Evolutionary conservation across 345 rosid species (phyloP).

Genomic region (Carallia brachiata): DNA sequence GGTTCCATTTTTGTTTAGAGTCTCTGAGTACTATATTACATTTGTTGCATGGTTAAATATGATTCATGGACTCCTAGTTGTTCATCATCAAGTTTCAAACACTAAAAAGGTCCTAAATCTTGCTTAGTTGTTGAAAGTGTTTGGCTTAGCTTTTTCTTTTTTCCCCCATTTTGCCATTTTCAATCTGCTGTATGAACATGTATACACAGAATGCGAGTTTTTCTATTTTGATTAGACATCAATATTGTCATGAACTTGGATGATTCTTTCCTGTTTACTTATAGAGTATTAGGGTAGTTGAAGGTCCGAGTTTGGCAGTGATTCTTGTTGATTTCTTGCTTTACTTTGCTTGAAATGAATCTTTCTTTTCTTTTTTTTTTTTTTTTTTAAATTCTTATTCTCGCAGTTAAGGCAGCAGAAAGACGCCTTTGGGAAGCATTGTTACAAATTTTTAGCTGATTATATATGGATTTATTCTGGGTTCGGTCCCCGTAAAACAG

Average conservation of each 20-base stretch:
- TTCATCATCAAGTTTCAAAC: too few relatives aligned
- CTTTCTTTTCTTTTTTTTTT: neutral
- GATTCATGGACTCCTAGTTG: too few relatives aligned
- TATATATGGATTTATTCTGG: constrained; percentile 82
- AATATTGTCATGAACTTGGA: neutral
- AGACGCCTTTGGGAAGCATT: constrained; percentile 62
- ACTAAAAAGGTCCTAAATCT: neutral
- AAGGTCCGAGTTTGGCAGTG: neutral
- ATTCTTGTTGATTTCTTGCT: neutral
- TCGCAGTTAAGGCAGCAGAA: constrained; percentile 84
- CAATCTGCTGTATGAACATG: too few relatives aligned
- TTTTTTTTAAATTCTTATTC: constrained; percentile 2
- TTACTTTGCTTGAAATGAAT: neutral
- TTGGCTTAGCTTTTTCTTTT: neutral
- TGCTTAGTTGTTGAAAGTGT: neutral
- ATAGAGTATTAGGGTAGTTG: neutral
- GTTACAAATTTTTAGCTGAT: constrained; percentile 68
- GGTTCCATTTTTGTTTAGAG: too few relatives aligned
- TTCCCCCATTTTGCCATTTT: too few relatives aligned
- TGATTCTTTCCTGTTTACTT: neutral
- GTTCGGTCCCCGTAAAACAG: constrained; percentile 63
- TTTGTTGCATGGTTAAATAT: too few relatives aligned
- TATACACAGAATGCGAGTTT: too few relatives aligned
- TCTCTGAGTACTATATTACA: too few relatives aligned
- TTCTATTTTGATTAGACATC: too few relatives aligned